Percentiles rank a stretch among this genome's conserved stretches.
Conservation (phyloP, 352 stramenopile species). For the Sclerospora graminicola region DNA sequence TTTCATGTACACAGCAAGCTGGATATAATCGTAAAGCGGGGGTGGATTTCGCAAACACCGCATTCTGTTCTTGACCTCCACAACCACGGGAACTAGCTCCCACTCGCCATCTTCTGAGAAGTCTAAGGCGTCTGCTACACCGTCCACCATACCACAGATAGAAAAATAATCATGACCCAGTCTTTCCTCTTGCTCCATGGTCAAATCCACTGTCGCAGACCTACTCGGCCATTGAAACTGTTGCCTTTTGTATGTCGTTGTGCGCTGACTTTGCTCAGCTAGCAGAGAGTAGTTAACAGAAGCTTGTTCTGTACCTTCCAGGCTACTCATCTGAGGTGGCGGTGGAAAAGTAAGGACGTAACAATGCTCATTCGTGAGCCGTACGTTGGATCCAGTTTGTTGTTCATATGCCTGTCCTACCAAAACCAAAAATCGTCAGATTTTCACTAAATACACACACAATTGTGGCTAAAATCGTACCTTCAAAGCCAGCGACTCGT, state of each 20-base stretch:
- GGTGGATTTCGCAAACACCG: conserved; percentile 42
- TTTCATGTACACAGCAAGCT: conserved; percentile 79
- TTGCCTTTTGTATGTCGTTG: conserved; percentile 3
- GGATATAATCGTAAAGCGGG: conserved; percentile 64
- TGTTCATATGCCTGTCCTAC: conserved; percentile 37
- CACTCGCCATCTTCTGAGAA: conserved; percentile 52
- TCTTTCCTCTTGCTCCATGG: not conserved
- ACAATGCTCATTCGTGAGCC: conserved; percentile 55
- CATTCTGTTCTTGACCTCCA: conserved; percentile 76
- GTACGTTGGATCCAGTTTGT: conserved; percentile 43
- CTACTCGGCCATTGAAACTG: not conserved
- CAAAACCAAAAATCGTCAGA: not conserved
- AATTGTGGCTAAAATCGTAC: conserved; percentile 6
- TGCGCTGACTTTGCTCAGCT: conserved; percentile 13
- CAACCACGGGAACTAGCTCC: conserved; percentile 43
- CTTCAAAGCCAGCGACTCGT: conserved; percentile 52
- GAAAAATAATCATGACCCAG: conserved; percentile 34
- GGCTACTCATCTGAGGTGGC: not conserved
- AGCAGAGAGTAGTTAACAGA: conserved; percentile 20
- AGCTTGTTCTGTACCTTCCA: not conserved
- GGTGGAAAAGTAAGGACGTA: conserved; percentile 56
- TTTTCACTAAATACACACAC: not conserved
- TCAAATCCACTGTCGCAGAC: conserved; percentile 3
- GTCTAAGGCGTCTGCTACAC: conserved; percentile 41
- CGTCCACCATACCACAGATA: conserved; percentile 78